These are phyloP conservation scores for Arthrocladium fulminans DNA, from an alignment of 2,329 filamentous ascomycete genomes.

Conservation along the genomic window DNA sequence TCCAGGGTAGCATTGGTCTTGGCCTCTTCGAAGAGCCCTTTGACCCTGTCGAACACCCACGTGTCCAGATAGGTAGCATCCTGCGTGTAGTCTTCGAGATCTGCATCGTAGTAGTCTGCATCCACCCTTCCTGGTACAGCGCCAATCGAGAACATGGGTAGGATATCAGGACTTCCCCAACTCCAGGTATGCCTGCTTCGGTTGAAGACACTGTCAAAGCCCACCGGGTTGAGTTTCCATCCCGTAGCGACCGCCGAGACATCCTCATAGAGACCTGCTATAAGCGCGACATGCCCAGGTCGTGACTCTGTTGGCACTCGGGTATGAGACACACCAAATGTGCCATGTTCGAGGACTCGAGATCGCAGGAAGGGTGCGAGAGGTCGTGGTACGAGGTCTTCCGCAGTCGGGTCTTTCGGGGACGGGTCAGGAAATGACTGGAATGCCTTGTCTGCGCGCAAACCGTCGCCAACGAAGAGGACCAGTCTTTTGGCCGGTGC, in stretches of 20 bases:
- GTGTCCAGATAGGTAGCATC: slow-evolving; percentile 73
- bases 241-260: slow-evolving; percentile 94
- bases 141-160: slow-evolving; percentile 95
- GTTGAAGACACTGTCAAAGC: slow-evolving; percentile 99
- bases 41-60: slow-evolving; percentile 95
- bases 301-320: slow-evolving; percentile 93
- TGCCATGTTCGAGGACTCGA: slow-evolving; percentile 77
- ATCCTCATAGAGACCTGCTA: slow-evolving; percentile 94
- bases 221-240: slow-evolving; percentile 96
- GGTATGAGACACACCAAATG: slow-evolving; percentile 95
- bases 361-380: slow-evolving; percentile 88
- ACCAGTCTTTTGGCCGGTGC: slow-evolving; percentile 84
- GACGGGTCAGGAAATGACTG: slow-evolving; percentile 87
- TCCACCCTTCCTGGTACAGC: slow-evolving; percentile 80
- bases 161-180: slow-evolving; percentile 95
- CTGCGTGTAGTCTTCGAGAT: slow-evolving; percentile 82
- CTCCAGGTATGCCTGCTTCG: slow-evolving; percentile 95
- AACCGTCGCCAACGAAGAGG: slow-evolving; percentile 91
- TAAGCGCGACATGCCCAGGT: slow-evolving; percentile 91
- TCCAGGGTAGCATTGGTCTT: slow-evolving; percentile 67
- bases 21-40: slow-evolving; percentile 73
- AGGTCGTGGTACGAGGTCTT: slow-evolving; percentile 62
- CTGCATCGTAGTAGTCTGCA: slow-evolving; percentile 71
- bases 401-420: slow-evolving; percentile 43
- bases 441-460: slow-evolving; percentile 96